Evolutionary conservation across 345 rosid species (phyloP), one percentile per base, ranked within the genome.

Genomic region (Mercurialis annua): DNA sequence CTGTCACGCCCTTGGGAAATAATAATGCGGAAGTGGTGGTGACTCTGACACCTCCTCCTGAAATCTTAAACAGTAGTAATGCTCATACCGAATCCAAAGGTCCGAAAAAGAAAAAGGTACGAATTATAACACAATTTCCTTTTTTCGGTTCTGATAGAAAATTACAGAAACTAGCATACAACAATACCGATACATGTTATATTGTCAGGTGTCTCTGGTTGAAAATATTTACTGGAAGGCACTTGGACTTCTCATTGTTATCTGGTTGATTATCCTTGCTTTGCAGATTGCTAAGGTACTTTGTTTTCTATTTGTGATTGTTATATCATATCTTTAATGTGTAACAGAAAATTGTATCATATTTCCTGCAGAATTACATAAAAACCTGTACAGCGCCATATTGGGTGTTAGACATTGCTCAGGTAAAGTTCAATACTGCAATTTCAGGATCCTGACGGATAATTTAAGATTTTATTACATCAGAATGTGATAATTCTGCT

Each of bases 331-430:
- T 36, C 17, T 27, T 10, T 24, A 11, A 53, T 73, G 65, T 62
- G 30, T 65, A 21, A 69, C 38, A 17, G 21, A 56, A 49, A 62
- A 40, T 23, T 24, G 30, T 47, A 3, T 56, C 64, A 50, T 71
- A 15, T 33, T 77, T 77, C 71, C 43, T 54, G 77, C 91, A 87
- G 90, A 80, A 65, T 59, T 56, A 80, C 12, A 49, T 85, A 61
- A 14, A 85, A 42, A 81, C 81, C 64, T 90, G 97, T 74, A 84
- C 92, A 12, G 49, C 59, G 58, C 61, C 70, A 52, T 90, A 87
- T 71, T 90, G 92, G 94, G 79, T 83, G 26, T 36, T 81, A 51
- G 88, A 90, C 67, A 46, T 87, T 69, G 56, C 81, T 60, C 90
- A 90, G 93, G 94, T 87, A 74, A 50, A 20, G 9, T 50, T 21